phyloP scores from a whole-genome alignment of 345 rosid genomes.

The Noccaea bulbosa region DNA sequence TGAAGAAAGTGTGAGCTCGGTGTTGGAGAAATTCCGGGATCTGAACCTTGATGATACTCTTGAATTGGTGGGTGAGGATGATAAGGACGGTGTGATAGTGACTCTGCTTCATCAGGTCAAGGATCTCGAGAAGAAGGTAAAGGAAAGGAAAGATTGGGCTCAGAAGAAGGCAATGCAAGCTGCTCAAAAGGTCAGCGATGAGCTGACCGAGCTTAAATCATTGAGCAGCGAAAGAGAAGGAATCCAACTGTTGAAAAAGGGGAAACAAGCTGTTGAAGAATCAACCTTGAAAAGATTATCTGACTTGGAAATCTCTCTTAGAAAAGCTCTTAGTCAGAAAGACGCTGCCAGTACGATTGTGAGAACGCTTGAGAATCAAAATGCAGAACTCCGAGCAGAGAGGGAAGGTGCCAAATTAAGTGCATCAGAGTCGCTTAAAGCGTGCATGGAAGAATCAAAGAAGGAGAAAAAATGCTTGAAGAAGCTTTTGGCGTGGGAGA shows the following conservation, averaged over 20 bases:
- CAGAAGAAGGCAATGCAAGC: slow-evolving; percentile 97
- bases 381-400: slow-evolving; percentile 92
- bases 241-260: slow-evolving; percentile 76
- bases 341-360: slow-evolving; percentile 75
- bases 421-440: slow-evolving; percentile 76
- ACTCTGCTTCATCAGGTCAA: slow-evolving; percentile 64
- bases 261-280: slow-evolving; percentile 79
- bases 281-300: slow-evolving; percentile 73
- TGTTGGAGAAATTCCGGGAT: slow-evolving; percentile 67
- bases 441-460: slow-evolving; percentile 71
- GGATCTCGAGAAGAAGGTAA: slow-evolving; percentile 75
- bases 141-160: slow-evolving; percentile 93
- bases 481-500: slow-evolving; percentile 85
- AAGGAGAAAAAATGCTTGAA: slow-evolving; percentile 82
- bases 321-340: slow-evolving; percentile 71
- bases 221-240: slow-evolving; percentile 81
- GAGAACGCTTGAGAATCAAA: slow-evolving; percentile 78
- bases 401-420: slow-evolving; percentile 84
- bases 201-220: slow-evolving; percentile 71
- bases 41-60: slow-evolving; percentile 77
- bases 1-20: slow-evolving; percentile 56
- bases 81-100: slow-evolving; percentile 73
- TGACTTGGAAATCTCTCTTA: slow-evolving; percentile 78
- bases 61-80: slow-evolving; percentile 60
- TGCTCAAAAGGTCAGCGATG: slow-evolving; percentile 79